Base-by-base conservation (phyloP, 805 yeast species). In the Lachancea cidri region DNA sequence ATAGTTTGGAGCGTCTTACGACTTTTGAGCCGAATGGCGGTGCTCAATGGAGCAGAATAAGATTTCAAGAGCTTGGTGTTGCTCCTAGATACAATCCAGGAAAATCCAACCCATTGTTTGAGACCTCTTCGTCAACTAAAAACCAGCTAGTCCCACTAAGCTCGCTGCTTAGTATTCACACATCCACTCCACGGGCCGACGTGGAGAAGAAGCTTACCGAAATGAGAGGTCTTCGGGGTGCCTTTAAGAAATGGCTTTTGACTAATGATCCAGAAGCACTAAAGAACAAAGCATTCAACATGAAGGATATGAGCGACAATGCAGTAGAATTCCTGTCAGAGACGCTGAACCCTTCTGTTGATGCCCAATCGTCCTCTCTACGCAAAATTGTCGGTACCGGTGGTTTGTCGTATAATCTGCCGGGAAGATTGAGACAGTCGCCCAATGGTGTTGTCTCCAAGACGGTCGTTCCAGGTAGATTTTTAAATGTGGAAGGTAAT, bases 11-110 rank as follows among this genome's bases (percentile, higher is more conserved):
- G 52, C 75, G 78, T 46, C 70, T 85, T 63, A 83, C 89, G 4
- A 83, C 78, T 54, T 86, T 81, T 47, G 89, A 83, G 57, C 72
- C 81, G 38, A 70, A 71, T 44, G 82, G 83, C 4, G 62, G 59
- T 8, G 68, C 72, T 37, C 74, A 73, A 50, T 76, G 79, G 70
- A 80, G 76, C 49, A 71, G 83, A 49, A 46, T 72, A 45, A 76
- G 83, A 61, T 81, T 84, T 55, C 82, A 79, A 58, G 93, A 84
- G 62, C 61, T 80, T 48, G 83, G 82, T 3, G 49, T 83, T 5
- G 64, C 64, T 2, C 66, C 68, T 5, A 49, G 41, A 30, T 49
- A 49, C 30, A 53, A 48, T 29, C 50, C 50, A 6, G 55, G 58
- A 2, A 53, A 43, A 29, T 39, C 45, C 5, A 68, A 68, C 40